Percentiles rank a stretch among this genome's conserved stretches.
Evolutionary conservation across 345 rosid genomes (phyloP).

Genomic region (Eucalyptus pumila): DNA sequence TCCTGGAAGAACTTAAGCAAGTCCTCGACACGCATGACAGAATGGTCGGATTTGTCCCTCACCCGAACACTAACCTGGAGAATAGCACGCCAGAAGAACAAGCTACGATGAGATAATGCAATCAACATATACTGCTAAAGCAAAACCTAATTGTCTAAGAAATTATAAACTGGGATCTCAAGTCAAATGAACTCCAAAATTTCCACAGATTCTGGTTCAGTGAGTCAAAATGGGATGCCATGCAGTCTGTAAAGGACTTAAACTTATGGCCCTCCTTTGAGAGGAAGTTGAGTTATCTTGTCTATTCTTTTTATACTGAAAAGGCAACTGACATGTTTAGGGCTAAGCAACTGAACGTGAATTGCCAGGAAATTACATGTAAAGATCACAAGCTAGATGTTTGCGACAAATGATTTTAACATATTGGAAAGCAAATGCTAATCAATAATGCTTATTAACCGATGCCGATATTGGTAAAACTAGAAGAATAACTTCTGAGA

Average conservation of each 20-base stretch:
- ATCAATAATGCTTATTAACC: neutral
- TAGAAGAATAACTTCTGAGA: neutral
- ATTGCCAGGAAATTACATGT: neutral
- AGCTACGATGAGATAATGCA: neutral
- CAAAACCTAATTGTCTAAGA: neutral
- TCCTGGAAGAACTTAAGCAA: slow-evolving; percentile 48
- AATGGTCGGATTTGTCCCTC: slow-evolving; percentile 58
- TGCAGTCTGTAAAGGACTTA: neutral
- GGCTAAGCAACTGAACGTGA: neutral
- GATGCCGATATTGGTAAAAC: neutral
- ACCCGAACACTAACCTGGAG: slow-evolving; percentile 73
- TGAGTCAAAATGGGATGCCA: neutral
- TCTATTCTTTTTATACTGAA: neutral
- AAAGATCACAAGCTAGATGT: neutral
- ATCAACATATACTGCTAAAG: neutral
- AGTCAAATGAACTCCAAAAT: neutral
- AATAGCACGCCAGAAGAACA: neutral
- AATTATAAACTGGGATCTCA: neutral
- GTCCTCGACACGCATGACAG: slow-evolving; percentile 41
- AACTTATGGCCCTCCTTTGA: neutral
- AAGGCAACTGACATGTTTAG: neutral
- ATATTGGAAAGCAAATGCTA: neutral
- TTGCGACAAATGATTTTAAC: neutral
- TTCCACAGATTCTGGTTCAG: neutral
- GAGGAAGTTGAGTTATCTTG: neutral